Evolutionary conservation across 169 alveolate genomes (phyloP).

Genomic region (Cyclospora cayetanensis): DNA sequence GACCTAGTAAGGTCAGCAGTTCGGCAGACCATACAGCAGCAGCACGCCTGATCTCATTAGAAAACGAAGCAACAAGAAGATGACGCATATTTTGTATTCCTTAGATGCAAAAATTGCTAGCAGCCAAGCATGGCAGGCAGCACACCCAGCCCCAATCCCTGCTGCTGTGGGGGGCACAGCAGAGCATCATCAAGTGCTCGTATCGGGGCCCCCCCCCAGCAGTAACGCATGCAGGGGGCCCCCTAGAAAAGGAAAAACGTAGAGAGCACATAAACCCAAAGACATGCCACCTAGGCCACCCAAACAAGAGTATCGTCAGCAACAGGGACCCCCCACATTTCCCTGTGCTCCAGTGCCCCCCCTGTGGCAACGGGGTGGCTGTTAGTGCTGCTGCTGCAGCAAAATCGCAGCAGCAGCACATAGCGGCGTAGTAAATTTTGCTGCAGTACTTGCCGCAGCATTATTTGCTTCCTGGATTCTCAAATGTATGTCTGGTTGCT

Average conservation of each 20-base stretch:
- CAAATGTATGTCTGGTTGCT: neutral
- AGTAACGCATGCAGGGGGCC: slow-evolving; percentile 54
- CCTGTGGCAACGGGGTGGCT: slow-evolving; percentile 38
- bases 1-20: too few species aligned
- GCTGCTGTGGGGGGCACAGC: slow-evolving; percentile 28
- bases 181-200: slow-evolving; percentile 46
- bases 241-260: slow-evolving; percentile 23
- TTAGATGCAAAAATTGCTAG: too few species aligned
- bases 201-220: slow-evolving; percentile 44
- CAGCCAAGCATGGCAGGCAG: too few species aligned
- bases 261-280: neutral
- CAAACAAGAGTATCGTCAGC: neutral
- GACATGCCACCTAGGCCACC: neutral
- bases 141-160: slow-evolving; percentile 3
- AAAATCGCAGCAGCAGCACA: slow-evolving; percentile 41
- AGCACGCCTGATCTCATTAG: too few species aligned
- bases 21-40: too few species aligned
- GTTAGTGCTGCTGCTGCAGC: slow-evolving; percentile 45
- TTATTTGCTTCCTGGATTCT: neutral
- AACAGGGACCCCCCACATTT: neutral
- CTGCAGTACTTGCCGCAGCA: slow-evolving; percentile 27
- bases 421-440: neutral
- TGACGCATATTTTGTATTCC: too few species aligned
- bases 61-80: too few species aligned
- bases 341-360: slow-evolving; percentile 15